Base-by-base conservation (phyloP, 148 eudicot species). In the Fagopyrum homotropicum region DNA sequence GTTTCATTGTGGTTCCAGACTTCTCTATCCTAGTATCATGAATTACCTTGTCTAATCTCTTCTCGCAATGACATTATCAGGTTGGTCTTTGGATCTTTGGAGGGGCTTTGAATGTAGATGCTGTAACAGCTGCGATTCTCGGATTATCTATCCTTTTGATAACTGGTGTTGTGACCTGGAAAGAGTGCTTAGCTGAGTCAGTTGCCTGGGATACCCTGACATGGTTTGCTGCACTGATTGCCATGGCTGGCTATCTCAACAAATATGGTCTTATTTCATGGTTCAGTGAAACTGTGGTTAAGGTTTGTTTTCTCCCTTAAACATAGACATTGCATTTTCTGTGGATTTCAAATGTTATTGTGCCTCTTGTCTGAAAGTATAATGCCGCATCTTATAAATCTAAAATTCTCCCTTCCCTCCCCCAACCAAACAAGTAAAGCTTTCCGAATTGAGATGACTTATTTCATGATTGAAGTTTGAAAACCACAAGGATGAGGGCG, bases 191-290 rank as follows among this genome's bases (percentile, higher is more conserved):
- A 69, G 89, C 87, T 50, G 97, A 92, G 85, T 71, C 93, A n/a
- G 97, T 95, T 79, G 97, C 99, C 4, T 92, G 99, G 97, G 97
- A 92, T 81, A 92, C 97, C 68, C 96, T 94, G 26, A 94, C 96
- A 11, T 94, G 97, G 97, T 94, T 91, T 76, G 97, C 97, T 74
- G 98, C 98, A 2, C 93, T 94, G 9, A 94, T 94, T 78, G 98
- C 98, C 60, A 94, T 94, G 98, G 98, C 98, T 84, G 97, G 97
- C n/a, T 94, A 94, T 84, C 91, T 94, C 45, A 94, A 94, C 86
- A 91, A 94, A 82, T 94, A 90, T 75, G 98, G 98, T 60, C 98
- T 94, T 74, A 91, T 94, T 80, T 72, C 97, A 22, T 94, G 98
- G 98, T 94, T 94, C 88, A 94, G 98, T 80, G 89, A 91, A 81